A percentile compares a stretch with the other conserved stretches of the same genome.
Evolutionary conservation across 495 filamentous ascomycete genomes (phyloP).

Genomic region (Podospora tetraspora): DNA sequence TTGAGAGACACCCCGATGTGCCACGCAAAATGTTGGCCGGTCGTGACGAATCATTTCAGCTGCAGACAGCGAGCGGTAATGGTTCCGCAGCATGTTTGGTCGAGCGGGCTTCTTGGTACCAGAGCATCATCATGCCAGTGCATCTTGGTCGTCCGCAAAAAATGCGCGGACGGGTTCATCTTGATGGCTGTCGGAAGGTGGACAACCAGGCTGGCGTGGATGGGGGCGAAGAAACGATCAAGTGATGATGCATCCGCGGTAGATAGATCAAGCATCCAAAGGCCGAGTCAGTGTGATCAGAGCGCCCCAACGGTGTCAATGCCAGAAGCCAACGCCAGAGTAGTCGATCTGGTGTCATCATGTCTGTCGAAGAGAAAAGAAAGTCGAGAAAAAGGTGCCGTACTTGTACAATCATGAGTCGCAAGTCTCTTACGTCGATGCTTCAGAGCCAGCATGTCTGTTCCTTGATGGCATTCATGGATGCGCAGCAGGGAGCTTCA

Average conservation of each 20-base stretch:
- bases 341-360: constrained; percentile 5
- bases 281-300: constrained; percentile 7
- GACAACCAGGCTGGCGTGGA: background rate
- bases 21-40: background rate
- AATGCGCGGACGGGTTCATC: background rate
- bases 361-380: constrained; percentile 4
- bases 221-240: background rate
- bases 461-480: background rate
- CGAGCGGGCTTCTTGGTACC: background rate
- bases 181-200: background rate
- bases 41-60: background rate
- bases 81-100: background rate
- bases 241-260: background rate
- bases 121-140: background rate
- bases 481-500: constrained; percentile 11
- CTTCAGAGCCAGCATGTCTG: constrained; percentile 7
- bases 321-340: background rate
- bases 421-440: constrained; percentile 1
- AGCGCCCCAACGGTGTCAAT: constrained; percentile 6
- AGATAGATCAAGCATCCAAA: constrained; percentile 8
- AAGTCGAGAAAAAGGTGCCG: background rate
- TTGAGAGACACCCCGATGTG: background rate
- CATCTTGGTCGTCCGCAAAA: background rate
- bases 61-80: too few relatives aligned
- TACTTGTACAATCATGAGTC: constrained; percentile 14